These are phyloP conservation scores for Leucoagaricus sp. DNA, from an alignment of 1,284 basidiomycete genomes.

Conservation along the genomic window DNA sequence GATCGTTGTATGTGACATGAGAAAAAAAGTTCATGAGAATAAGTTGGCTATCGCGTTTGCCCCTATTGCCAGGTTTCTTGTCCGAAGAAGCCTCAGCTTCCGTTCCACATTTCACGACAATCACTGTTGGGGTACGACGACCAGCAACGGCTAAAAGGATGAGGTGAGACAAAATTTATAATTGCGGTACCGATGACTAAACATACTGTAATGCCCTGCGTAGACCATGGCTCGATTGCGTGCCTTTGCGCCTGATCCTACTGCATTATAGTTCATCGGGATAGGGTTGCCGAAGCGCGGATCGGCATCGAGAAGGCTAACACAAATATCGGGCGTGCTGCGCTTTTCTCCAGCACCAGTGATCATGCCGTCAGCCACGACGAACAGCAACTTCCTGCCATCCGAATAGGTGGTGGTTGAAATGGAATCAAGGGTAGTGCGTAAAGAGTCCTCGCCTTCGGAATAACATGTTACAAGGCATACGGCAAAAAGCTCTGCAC, in stretches of 20 bases:
- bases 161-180: slow-evolving; percentile 4
- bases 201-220: slow-evolving; percentile 96
- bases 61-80: slow-evolving; percentile 96
- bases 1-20: slow-evolving; percentile 97
- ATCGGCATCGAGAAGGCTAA: slow-evolving; percentile 90
- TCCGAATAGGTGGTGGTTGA: slow-evolving; percentile 91
- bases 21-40: slow-evolving; percentile 99
- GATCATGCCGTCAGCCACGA: slow-evolving; percentile 99
- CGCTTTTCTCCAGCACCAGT: slow-evolving; percentile 94
- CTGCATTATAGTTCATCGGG: slow-evolving; percentile 93
- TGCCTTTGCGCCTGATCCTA: slow-evolving; percentile 86
- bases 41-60: slow-evolving; percentile 98
- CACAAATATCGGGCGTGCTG: slow-evolving; percentile 97
- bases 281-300: slow-evolving; percentile 94
- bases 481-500: slow-evolving; percentile 91
- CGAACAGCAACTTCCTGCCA: slow-evolving; percentile 87
- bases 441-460: slow-evolving; percentile 91
- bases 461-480: slow-evolving; percentile 98
- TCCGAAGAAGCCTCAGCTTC: slow-evolving; percentile 79
- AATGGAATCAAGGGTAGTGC: slow-evolving; percentile 92
- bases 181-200: slow-evolving; percentile 10
- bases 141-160: slow-evolving; percentile 66
- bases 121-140: slow-evolving; percentile 91
- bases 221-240: slow-evolving; percentile 98
- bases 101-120: slow-evolving; percentile 97